Base-by-base conservation (phyloP, 768 basidiomycete genomes). In the Podaxis pistillaris region DNA sequence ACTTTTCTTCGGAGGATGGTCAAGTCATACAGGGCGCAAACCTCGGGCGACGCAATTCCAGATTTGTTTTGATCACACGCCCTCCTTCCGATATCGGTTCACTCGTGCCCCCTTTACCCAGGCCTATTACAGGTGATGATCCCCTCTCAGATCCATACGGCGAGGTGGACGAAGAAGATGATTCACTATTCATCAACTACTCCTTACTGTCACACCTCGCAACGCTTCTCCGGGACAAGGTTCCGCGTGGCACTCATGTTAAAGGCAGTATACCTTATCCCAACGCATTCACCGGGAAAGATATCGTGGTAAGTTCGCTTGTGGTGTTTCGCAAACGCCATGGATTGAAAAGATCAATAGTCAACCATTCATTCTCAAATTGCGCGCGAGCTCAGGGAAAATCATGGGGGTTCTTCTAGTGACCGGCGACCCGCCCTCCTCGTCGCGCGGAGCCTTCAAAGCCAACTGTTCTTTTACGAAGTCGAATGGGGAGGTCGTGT, bases 191-290 rank as follows among this genome's bases (percentile, higher is more conserved):
- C 69, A 88, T 98, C 72, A 95, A 96, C 72, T 91, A 93, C 57
- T 86, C 93, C 15, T 77, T 97, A 49, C 79, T 98, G 61, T 90
- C 88, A 36, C 90, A 99, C 71, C 84, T 97, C 52, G 95, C 94
- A 1, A 89, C 96, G 38, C 88, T 92, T 71, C 75, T 98, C 61
- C 83, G 90, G 60, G 96, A 98, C 75, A 91, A 93, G 71, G 93
- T 98, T 2, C 93, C 91, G 3, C 82, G 92, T 59, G 88, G 87
- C 6, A 86, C 84, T 6, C 96, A 97, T 68, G 90, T 93, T 64
- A 97, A 98, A 76, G 94, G 93, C 6, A 91, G 94, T 60, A 92
- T 98, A 46, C 90, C 92, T 2, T 96, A 96, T 72, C 91, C 89
- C 4, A 80, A 86, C 3, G 90, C 93, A 22, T 98, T 98, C 68